A percentile compares a stretch with the other conserved stretches of the same genome.
Conservation (phyloP, 345 rosid species). For the Zanthoxylum bungeanum region DNA sequence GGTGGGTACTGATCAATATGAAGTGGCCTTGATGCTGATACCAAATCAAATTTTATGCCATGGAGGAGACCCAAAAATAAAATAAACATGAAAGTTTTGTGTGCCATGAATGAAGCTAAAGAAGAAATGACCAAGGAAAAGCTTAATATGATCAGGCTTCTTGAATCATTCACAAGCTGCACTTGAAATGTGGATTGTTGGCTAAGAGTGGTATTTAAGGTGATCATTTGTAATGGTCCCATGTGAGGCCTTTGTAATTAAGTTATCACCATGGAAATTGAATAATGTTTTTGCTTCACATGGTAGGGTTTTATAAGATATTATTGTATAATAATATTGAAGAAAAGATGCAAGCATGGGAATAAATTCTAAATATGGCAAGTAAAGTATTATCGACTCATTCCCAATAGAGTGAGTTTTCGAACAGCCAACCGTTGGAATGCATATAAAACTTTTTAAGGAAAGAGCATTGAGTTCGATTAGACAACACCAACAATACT, state of each 20-base stretch:
- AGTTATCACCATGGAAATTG: constrained; percentile 6
- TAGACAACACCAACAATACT: constrained; percentile 37
- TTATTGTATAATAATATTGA: constrained; percentile 4
- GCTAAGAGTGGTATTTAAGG: constrained; percentile 27
- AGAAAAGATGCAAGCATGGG: constrained; percentile 17
- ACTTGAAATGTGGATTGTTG: no score
- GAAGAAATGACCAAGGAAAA: neutral
- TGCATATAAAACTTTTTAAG: constrained; percentile 11
- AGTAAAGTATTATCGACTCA: neutral
- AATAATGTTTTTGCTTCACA: constrained; percentile 23
- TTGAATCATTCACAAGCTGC: no score
- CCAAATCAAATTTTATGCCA: constrained; percentile 9
- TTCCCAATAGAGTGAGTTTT: constrained; percentile 11
- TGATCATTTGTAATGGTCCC: constrained; percentile 19
- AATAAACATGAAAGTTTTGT: constrained; percentile 4
- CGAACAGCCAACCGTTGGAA: constrained; percentile 21
- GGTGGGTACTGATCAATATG: constrained; percentile 25
- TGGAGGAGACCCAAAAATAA: constrained; percentile 21
- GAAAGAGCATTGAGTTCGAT: constrained; percentile 24
- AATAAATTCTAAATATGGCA: constrained; percentile 35
- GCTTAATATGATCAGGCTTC: neutral
- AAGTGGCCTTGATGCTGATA: constrained; percentile 24
- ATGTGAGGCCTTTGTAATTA: neutral
- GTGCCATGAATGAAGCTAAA: constrained; percentile 15
- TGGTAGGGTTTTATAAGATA: constrained; percentile 17